Evolutionary conservation across 2,329 filamentous ascomycete genomes (phyloP).

Genomic region (Penicillium hordei): DNA sequence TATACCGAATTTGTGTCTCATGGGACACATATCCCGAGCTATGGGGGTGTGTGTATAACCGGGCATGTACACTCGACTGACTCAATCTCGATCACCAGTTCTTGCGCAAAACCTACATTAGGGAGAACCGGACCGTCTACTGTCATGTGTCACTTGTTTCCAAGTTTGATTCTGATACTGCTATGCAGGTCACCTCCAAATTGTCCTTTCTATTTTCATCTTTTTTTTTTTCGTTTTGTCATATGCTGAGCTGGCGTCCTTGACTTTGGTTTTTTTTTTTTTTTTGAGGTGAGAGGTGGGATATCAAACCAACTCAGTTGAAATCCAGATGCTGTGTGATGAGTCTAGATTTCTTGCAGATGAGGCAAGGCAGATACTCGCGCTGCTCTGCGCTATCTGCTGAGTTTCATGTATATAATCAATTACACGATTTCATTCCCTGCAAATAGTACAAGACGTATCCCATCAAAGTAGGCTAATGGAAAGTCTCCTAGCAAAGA

Average conservation of each 20-base stretch:
- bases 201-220: not conserved
- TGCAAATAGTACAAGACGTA: not conserved
- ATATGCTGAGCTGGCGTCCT: conserved; percentile 7
- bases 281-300: not conserved
- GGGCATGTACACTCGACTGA: conserved; percentile 9
- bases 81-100: conserved; percentile 10
- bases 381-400: not conserved
- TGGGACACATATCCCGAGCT: conserved; percentile 2
- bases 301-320: not conserved
- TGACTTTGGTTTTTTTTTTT: not conserved
- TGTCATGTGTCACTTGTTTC: conserved; percentile 12
- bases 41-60: conserved; percentile 8
- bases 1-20: conserved; percentile 22
- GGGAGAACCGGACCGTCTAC: conserved; percentile 19
- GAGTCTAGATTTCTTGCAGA: not conserved
- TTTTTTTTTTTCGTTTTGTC: not conserved
- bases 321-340: not conserved
- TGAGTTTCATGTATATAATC: not conserved
- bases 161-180: conserved; percentile 4
- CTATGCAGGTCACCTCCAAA: conserved; percentile 4
- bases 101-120: conserved; percentile 14
- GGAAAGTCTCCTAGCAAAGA: not conserved
- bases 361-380: not conserved
- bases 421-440: not conserved
- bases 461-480: not conserved